Conservation (phyloP, 2,329 filamentous ascomycete genomes). For the Trichoderma afroharzianum region DNA sequence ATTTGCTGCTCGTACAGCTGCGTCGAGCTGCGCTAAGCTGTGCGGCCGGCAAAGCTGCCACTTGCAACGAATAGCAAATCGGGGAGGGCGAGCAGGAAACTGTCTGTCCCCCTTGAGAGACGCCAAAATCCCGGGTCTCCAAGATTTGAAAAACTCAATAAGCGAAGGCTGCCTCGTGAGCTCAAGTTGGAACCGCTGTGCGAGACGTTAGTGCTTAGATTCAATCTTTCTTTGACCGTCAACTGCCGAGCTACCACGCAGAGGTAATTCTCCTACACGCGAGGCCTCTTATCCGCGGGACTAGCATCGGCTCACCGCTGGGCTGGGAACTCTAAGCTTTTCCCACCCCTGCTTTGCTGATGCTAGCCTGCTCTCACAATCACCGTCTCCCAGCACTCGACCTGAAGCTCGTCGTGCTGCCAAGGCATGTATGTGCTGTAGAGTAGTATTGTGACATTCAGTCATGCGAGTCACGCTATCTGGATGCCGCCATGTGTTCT, state of each 20-base stretch:
- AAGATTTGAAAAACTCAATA: neutral
- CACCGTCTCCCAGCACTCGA: conserved; percentile 1
- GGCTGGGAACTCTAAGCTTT: conserved; percentile 8
- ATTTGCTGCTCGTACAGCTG: neutral
- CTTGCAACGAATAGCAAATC: neutral
- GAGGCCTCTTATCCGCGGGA: conserved; percentile 14
- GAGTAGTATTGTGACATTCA: conserved; percentile 16
- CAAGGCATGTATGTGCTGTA: neutral
- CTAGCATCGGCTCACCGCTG: conserved; percentile 19
- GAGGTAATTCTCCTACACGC: conserved; percentile 10
- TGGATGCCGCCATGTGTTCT: conserved; percentile 6
- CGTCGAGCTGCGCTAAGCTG: neutral
- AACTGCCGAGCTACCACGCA: conserved; percentile 14
- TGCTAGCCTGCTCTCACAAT: conserved; percentile 5
- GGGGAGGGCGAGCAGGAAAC: neutral
- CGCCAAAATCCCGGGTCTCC: neutral
- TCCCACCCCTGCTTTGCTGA: neutral
- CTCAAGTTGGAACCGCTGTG: neutral
- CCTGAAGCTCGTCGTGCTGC: neutral
- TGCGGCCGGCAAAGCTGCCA: neutral
- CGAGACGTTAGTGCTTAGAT: neutral
- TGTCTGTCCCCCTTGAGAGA: neutral
- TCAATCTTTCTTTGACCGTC: neutral
- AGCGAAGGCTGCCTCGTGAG: conserved; percentile 5
- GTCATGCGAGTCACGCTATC: conserved; percentile 18